Conservation (phyloP, 208 protist species). For the Porcisia hertigi region DNA sequence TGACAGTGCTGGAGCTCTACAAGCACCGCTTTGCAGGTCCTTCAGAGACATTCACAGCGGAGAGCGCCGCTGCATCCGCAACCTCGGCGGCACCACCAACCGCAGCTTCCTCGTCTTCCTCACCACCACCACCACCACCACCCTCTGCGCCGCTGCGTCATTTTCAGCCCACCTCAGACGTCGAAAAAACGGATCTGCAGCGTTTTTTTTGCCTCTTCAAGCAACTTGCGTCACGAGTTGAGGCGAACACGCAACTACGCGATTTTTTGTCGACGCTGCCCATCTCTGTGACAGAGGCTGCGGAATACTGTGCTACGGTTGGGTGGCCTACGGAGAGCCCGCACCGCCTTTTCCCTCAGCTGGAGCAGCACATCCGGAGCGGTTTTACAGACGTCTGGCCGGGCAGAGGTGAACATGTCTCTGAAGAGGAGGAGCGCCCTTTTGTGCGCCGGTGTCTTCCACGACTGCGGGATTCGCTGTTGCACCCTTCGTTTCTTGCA, state of each 20-base stretch:
- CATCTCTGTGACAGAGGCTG: constrained; percentile 1
- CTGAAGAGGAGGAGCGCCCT: neutral
- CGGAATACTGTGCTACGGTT: neutral
- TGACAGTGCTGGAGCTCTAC: constrained; percentile 75
- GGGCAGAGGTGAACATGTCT: neutral
- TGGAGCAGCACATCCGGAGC: constrained; percentile 42
- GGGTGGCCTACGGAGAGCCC: constrained; percentile 54
- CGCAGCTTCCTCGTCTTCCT: neutral
- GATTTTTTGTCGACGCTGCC: constrained; percentile 55
- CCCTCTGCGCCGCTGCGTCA: neutral
- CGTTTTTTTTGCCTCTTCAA: constrained; percentile 47
- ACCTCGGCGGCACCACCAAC: neutral
- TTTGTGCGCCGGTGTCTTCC: constrained; percentile 22
- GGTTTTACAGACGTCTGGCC: neutral
- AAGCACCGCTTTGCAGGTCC: constrained; percentile 30
- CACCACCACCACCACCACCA: too few relatives aligned
- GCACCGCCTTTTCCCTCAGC: constrained; percentile 69
- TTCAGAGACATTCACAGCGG: constrained; percentile 7
- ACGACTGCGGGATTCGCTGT: constrained; percentile 68
- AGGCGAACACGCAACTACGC: constrained; percentile 32
- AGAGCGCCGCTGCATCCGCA: neutral
- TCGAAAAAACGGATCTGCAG: constrained; percentile 34
- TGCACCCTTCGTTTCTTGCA: constrained; percentile 50
- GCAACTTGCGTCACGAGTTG: constrained; percentile 36
- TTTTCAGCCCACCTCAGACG: constrained; percentile 7